Evolutionary conservation across 495 filamentous ascomycete species (phyloP), one percentile per base, ranked within the genome.

Genomic region (Tuber brumale): DNA sequence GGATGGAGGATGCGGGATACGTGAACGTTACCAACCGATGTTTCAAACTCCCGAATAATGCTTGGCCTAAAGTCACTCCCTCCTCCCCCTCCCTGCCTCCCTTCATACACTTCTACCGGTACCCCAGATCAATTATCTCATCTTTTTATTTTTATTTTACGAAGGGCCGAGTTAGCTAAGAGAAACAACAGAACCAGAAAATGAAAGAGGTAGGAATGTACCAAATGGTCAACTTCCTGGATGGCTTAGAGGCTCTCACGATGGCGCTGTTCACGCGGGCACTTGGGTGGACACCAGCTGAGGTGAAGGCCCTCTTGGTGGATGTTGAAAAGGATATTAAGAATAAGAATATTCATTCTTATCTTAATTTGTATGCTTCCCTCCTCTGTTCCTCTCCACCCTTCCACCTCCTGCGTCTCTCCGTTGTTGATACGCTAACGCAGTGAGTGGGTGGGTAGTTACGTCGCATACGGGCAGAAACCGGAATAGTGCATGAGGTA

Each of bases 191-290:
- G 73, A 44, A 81, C 69, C 37, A 46, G 16, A 74, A 66, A 46
- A 39, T 77, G 73, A 85, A 85, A 72, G 83, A 84, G 74, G 80
- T 84, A 70, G 84, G 84, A 42, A 81, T 80, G 42, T 85, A 79
- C 69, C 79, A 84, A 70, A 70, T 85, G 69, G 23, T 83, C 16
- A 80, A 85, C 42, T 76, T 83, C 71, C n/a, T 83, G 14, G 82
- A 84, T 43, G 84, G 84, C 16, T 72, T 85, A 9, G 83, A 85
- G 69, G 84, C 82, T n/a, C 72, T 85, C 44, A 82, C 81, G 18
- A 69, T 85, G 45, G 82, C 76, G n/a, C 75, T 84, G 10, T 76
- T 85, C 39, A 83, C 80, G 12, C 74, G 84, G 39, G 76, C 73
- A 16, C 70, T 83, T n/a, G 74, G 71, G 9, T 85, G 84, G 84